Conservation (phyloP, 2,329 filamentous ascomycete species). For the Grosmannia serpens region DNA sequence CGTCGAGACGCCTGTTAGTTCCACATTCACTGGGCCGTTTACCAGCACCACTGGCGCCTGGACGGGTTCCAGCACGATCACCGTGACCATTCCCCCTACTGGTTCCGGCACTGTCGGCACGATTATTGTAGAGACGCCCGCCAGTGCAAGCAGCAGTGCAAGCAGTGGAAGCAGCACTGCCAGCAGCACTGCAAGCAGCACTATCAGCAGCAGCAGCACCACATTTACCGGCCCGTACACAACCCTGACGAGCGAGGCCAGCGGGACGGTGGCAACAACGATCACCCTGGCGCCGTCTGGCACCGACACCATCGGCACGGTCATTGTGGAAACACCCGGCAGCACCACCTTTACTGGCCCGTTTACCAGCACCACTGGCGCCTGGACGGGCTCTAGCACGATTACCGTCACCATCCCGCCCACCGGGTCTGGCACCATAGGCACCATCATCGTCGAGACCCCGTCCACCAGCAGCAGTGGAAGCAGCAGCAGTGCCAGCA, state of each 20-base stretch:
- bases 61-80: slow-evolving; percentile 3
- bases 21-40: slow-evolving; percentile 5
- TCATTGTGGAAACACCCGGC: not conserved
- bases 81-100: slow-evolving; percentile 6
- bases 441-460: slow-evolving; percentile 9
- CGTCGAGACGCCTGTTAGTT: slow-evolving; percentile 3
- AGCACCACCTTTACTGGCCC: slow-evolving; percentile 4
- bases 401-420: not conserved
- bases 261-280: not conserved
- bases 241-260: not conserved
- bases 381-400: not conserved
- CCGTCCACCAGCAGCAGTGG: slow-evolving; percentile 2
- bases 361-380: slow-evolving; percentile 1
- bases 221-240: slow-evolving; percentile 3
- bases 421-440: slow-evolving; percentile 40
- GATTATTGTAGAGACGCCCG: slow-evolving; percentile 6
- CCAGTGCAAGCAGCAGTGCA: not conserved
- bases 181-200: not conserved
- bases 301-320: slow-evolving; percentile 1
- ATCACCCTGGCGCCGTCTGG: not conserved
- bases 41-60: slow-evolving; percentile 8
- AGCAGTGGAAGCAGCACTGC: no score
- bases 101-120: slow-evolving; percentile 7
- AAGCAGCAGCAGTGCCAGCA: not conserved
- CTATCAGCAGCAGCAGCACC: not conserved